Base-by-base conservation (phyloP, 768 basidiomycete species). In the Antrodiella citrinella region DNA sequence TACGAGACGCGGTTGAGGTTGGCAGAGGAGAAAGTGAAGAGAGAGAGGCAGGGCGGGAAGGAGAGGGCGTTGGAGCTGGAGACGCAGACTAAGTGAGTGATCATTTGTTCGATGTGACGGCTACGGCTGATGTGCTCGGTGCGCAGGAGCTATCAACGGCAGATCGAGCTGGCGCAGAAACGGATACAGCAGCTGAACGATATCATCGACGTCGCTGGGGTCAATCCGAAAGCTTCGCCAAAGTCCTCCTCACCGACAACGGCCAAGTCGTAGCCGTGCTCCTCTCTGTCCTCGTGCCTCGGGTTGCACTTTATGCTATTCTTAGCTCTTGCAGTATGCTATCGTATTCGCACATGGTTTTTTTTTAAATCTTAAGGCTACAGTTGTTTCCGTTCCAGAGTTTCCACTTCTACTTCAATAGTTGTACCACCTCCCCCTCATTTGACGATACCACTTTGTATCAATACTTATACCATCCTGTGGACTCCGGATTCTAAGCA, bases 31-130 rank as follows among this genome's bases (percentile, higher is more conserved):
- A 84, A 82, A 62, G 81, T 91, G 56, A 96, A 96, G 74, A 74
- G 89, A 47, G 93, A 95, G 69, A 73, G 90, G 54, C 94, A 97
- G 60, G 96, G 95, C 3, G 80, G 84, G 41, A 99, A 97, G 69
- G 95, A 98, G 67, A 70, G 89, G 19, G 71, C 86, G 1, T 57
- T 65, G 10, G 87, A 91, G 66, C 68, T 91, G 51, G 84, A 88
- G 66, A 79, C 63, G 47, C 79, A 77, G 57, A 67, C 87, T 55
- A 85, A 75, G 89, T 87, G 73, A 69, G 46, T 41, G n/a, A 50
- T 50, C 41, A 25, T 45, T 53, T 25, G 23, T 42, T 41, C 26
- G 5, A 44, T 38, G 3, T 21, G 41, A 26, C 3, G n/a, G 39
- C 26, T 24, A 44, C n/a, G 15, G 19, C 53, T 46, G 35, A 47